These are phyloP conservation scores for Rubroboletus satanas DNA, from an alignment of 768 basidiomycete species.

Conservation along the genomic window DNA sequence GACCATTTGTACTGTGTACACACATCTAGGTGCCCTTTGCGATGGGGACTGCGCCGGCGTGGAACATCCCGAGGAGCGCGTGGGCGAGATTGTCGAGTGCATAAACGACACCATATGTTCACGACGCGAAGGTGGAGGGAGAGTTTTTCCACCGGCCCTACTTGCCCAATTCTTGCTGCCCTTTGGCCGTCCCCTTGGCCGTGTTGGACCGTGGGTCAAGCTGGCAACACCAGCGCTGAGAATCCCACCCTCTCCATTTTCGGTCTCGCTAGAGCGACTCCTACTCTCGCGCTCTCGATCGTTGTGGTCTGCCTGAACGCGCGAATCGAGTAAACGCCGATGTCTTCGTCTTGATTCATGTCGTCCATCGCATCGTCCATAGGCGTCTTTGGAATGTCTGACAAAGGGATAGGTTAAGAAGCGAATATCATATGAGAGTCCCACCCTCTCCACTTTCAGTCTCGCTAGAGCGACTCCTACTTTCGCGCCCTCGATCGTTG, in stretches of 20 bases:
- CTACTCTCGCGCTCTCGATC: conserved; percentile 45
- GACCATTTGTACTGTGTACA: no score
- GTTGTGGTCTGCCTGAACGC: conserved; percentile 71
- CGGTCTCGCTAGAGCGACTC: conserved; percentile 40
- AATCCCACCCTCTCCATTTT: conserved; percentile 54
- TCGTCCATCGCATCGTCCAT: conserved; percentile 86
- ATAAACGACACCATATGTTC: neutral
- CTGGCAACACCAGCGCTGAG: conserved; percentile 55
- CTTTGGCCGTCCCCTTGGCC: conserved; percentile 64
- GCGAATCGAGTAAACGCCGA: conserved; percentile 71
- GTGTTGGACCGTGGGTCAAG: conserved; percentile 49
- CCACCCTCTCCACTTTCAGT: conserved; percentile 51
- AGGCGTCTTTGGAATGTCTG: conserved; percentile 81
- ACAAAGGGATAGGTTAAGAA: neutral
- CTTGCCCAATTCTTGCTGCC: conserved; percentile 57
- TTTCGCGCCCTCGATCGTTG: conserved; percentile 46
- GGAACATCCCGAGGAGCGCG: neutral
- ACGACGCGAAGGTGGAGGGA: neutral
- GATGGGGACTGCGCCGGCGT: no score
- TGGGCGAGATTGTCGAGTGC: neutral
- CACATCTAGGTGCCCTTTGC: neutral
- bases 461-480: conserved; percentile 39
- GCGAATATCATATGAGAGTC: conserved; percentile 46
- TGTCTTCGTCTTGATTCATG: conserved; percentile 81
- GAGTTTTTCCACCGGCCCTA: conserved; percentile 15